phyloP scores from a whole-genome alignment of 2,329 filamentous ascomycete species.

The Epicoccum nigrum region DNA sequence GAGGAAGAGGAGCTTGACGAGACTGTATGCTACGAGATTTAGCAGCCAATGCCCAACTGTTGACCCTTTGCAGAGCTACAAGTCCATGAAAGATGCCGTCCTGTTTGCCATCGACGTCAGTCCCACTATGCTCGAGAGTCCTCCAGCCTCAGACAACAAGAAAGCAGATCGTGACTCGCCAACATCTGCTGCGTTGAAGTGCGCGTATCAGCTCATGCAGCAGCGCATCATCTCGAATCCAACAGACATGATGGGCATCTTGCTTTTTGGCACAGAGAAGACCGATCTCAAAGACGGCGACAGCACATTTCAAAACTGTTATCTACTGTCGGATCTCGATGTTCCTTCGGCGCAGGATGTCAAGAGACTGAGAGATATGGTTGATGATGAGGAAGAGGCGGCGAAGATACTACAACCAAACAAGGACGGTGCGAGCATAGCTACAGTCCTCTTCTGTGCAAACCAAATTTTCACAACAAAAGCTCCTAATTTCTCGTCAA shows the following conservation, averaged over 20 bases:
- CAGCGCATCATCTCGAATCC: conserved; percentile 97
- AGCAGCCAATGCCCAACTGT: not conserved
- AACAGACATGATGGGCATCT: conserved; percentile 94
- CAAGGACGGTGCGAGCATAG: conserved; percentile 75
- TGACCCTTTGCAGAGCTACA: conserved; percentile 68
- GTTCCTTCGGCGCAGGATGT: conserved; percentile 87
- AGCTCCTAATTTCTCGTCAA: conserved; percentile 90
- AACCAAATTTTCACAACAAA: conserved; percentile 97
- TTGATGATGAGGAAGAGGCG: conserved; percentile 77
- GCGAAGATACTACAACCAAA: conserved; percentile 73
- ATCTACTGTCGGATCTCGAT: conserved; percentile 86
- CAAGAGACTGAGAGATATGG: conserved; percentile 74
- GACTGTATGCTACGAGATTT: conserved; percentile 52
- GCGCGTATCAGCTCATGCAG: conserved; percentile 93
- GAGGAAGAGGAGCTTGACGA: conserved; percentile 75
- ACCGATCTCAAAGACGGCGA: conserved; percentile 58
- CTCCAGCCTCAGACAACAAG: conserved; percentile 66
- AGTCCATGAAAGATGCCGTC: conserved; percentile 95
- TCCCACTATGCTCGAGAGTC: conserved; percentile 78
- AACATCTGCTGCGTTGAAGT: conserved; percentile 84
- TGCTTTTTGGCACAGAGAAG: conserved; percentile 88
- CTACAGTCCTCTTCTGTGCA: conserved; percentile 89
- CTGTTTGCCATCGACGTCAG: conserved; percentile 93
- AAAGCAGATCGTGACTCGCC: conserved; percentile 81
- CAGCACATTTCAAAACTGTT: conserved; percentile 84